A percentile compares a stretch with the other conserved stretches of the same genome.
These are phyloP conservation scores for Papiliotrema flavescens DNA, from an alignment of 1,284 basidiomycete species.

Conservation along the genomic window DNA sequence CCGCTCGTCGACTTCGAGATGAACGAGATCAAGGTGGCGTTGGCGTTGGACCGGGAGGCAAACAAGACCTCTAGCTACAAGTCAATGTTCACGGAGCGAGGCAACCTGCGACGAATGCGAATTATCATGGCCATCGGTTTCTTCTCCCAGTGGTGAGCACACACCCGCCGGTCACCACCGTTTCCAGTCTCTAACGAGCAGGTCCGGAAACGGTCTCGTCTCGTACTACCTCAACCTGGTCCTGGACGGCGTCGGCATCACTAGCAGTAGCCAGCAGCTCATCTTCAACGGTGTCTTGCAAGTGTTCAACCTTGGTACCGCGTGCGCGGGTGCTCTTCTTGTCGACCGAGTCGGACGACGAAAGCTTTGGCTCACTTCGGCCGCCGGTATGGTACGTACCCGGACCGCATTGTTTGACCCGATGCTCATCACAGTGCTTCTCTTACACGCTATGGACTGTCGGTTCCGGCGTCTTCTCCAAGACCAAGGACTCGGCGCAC, in stretches of 20 bases:
- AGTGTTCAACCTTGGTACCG: constrained; percentile 36
- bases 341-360: constrained; percentile 46
- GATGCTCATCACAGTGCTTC: constrained; percentile 42
- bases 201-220: constrained; percentile 60
- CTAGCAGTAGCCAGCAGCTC: constrained; percentile 25
- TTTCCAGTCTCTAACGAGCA: constrained; percentile 53
- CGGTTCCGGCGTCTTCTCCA: constrained; percentile 59
- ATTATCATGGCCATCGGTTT: constrained; percentile 36
- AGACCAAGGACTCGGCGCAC: constrained; percentile 9
- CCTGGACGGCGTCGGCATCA: constrained; percentile 66
- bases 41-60: constrained; percentile 40
- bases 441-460: constrained; percentile 64
- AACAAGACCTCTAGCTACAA: constrained; percentile 14
- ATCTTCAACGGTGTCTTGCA: constrained; percentile 66
- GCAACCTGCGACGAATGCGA: constrained; percentile 23
- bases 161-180: constrained; percentile 7
- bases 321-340: constrained; percentile 36
- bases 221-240: constrained; percentile 68
- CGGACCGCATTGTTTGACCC: neutral
- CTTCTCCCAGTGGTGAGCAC: constrained; percentile 39
- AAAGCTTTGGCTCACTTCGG: constrained; percentile 54
- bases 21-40: constrained; percentile 47
- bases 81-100: constrained; percentile 14
- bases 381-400: constrained; percentile 56
- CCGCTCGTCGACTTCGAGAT: constrained; percentile 47